Evolutionary conservation across 169 alveolate species (phyloP).

Genomic region (Eimeria praecox): DNA sequence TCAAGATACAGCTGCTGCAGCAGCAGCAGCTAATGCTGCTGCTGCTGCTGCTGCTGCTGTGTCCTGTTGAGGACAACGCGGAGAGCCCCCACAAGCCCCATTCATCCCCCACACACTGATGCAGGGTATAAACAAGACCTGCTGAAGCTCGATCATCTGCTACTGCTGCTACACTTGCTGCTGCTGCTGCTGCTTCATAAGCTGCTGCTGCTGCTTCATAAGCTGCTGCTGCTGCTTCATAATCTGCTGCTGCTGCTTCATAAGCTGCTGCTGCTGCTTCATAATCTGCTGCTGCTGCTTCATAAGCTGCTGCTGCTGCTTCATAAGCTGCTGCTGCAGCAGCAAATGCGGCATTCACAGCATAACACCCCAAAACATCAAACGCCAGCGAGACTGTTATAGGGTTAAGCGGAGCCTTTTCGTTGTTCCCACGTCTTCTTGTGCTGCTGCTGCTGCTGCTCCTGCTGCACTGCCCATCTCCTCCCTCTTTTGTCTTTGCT

Average conservation of each 20-base stretch:
- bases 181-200: not conserved
- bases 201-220: not conserved
- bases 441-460: slow-evolving; percentile 41
- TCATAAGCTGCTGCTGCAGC: not conserved
- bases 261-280: not conserved
- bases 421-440: slow-evolving; percentile 6
- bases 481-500: slow-evolving; percentile 21
- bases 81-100: not conserved
- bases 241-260: slow-evolving; percentile 37
- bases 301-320: not conserved
- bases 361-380: not conserved
- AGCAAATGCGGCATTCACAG: not conserved
- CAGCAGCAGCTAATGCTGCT: not conserved
- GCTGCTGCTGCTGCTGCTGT: slow-evolving; percentile 12
- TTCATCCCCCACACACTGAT: no score
- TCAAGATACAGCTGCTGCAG: not conserved
- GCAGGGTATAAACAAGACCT: not conserved
- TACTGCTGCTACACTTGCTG: not conserved
- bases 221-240: slow-evolving; percentile 13
- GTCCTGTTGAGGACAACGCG: not conserved
- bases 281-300: not conserved
- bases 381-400: not conserved
- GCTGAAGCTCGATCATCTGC: not conserved
- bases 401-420: slow-evolving; percentile 15
- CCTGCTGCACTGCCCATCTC: slow-evolving; percentile 6